Conservation (phyloP, 202 grass and related monocot genomes). For the Tripidium arundinaceum region DNA sequence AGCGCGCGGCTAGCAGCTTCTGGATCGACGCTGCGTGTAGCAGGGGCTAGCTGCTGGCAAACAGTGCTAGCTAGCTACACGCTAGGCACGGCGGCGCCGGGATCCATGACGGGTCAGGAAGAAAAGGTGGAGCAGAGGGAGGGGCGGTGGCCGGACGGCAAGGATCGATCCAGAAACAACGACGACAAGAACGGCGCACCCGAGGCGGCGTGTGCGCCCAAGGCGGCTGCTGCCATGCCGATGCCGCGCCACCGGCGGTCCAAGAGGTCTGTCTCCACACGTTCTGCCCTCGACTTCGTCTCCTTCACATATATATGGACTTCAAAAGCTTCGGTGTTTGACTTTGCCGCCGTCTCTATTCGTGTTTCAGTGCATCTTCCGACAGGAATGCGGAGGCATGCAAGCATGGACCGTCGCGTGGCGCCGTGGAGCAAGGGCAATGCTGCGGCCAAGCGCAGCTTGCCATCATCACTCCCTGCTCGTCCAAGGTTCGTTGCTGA, state of each 20-base stretch:
- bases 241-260: conserved; percentile 52
- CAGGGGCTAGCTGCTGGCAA: background rate
- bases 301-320: background rate
- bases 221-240: background rate
- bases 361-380: conserved; percentile 44
- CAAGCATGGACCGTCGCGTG: conserved; percentile 29
- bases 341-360: background rate
- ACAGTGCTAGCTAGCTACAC: background rate
- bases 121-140: background rate
- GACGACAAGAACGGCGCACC: background rate
- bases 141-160: background rate
- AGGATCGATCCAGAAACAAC: background rate
- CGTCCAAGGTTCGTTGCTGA: background rate
- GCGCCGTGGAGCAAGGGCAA: conserved; percentile 1
- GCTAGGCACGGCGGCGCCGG: background rate
- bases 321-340: background rate
- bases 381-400: conserved; percentile 40
- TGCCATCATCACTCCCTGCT: background rate
- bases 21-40: background rate
- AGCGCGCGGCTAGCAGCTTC: conserved; percentile 15
- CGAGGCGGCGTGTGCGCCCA: background rate
- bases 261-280: conserved; percentile 36
- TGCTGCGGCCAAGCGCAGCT: conserved; percentile 25
- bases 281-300: background rate
- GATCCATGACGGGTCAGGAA: background rate